phyloP scores from a whole-genome alignment of 495 filamentous ascomycete genomes.

The Letharia columbiana region DNA sequence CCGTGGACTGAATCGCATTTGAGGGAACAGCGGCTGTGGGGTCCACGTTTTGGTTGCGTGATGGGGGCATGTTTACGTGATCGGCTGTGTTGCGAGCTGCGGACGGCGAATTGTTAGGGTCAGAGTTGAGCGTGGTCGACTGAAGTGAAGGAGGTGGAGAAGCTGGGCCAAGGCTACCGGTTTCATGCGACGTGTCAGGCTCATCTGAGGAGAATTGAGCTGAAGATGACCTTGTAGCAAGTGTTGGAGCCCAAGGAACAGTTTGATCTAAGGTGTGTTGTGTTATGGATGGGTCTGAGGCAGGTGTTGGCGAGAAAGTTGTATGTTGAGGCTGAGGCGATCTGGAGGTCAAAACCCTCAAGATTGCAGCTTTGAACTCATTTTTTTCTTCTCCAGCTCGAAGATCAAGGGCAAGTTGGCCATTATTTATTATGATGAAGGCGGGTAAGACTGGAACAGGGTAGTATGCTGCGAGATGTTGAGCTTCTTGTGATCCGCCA shows the following conservation, averaged over 20 bases:
- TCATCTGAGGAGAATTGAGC: not conserved
- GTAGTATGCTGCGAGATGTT: constrained; percentile 71
- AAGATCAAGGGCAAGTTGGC: constrained; percentile 27
- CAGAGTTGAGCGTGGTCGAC: not conserved
- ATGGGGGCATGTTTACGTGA: not conserved
- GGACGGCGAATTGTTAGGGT: not conserved
- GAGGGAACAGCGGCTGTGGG: not conserved
- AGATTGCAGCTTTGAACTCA: constrained; percentile 24
- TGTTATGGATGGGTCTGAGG: not conserved
- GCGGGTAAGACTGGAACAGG: constrained; percentile 65
- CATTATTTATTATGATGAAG: constrained; percentile 57
- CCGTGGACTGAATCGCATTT: not conserved
- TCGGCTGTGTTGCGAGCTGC: not conserved
- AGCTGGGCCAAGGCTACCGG: not conserved
- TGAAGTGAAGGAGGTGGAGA: not conserved
- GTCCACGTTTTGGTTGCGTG: not conserved
- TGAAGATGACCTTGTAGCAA: constrained; percentile 5
- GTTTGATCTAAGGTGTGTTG: not conserved
- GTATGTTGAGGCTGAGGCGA: constrained; percentile 10
- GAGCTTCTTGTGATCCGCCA: constrained; percentile 67
- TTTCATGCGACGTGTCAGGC: not conserved
- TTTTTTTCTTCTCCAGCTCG: constrained; percentile 24
- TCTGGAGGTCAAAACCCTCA: constrained; percentile 14
- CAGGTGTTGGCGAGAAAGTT: not conserved
- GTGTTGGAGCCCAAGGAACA: not conserved